Evolutionary conservation across 805 yeast species (phyloP).

Genomic region (Middelhovenomyces tepae): DNA sequence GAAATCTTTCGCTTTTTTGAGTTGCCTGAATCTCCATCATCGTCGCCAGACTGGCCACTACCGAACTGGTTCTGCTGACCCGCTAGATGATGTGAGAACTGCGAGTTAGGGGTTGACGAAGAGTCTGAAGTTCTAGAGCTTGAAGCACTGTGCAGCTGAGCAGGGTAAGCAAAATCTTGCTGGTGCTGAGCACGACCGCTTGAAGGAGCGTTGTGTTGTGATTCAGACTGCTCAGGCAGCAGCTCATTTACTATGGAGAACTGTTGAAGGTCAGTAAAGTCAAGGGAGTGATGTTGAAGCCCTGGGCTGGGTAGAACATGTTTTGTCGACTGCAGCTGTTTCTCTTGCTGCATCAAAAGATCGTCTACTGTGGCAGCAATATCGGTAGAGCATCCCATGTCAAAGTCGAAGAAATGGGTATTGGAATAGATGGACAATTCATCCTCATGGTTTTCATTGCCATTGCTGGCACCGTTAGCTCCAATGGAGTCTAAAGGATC

Average conservation of each 20-base stretch:
- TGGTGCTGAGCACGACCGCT: conserved; percentile 9
- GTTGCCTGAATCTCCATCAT: conserved; percentile 4
- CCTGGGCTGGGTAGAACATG: conserved; percentile 7
- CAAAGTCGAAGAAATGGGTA: conserved; percentile 37
- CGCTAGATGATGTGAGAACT: no score
- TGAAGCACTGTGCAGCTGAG: conserved; percentile 3
- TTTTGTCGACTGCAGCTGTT: conserved; percentile 26
- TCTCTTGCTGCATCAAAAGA: conserved; percentile 32
- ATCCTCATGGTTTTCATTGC: conserved; percentile 19
- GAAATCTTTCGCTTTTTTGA: conserved; percentile 6
- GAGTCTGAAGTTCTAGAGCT: no score
- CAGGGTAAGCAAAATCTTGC: conserved; percentile 6
- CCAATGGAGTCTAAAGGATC: conserved; percentile 19
- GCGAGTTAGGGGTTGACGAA: no score
- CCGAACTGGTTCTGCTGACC: no score
- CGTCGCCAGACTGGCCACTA: no score
- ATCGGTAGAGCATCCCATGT: conserved; percentile 35
- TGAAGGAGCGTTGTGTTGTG: conserved; percentile 9
- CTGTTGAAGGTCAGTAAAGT: conserved; percentile 3
- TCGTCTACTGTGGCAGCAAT: conserved; percentile 33
- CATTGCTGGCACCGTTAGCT: conserved; percentile 2
- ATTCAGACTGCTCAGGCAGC: no score
- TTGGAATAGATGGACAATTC: conserved; percentile 34
- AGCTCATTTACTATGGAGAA: conserved; percentile 2
- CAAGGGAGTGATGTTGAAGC: conserved; percentile 10